These are phyloP conservation scores for Aegilops speltoides DNA, from an alignment of 176 grass and related monocot species.

Conservation along the genomic window DNA sequence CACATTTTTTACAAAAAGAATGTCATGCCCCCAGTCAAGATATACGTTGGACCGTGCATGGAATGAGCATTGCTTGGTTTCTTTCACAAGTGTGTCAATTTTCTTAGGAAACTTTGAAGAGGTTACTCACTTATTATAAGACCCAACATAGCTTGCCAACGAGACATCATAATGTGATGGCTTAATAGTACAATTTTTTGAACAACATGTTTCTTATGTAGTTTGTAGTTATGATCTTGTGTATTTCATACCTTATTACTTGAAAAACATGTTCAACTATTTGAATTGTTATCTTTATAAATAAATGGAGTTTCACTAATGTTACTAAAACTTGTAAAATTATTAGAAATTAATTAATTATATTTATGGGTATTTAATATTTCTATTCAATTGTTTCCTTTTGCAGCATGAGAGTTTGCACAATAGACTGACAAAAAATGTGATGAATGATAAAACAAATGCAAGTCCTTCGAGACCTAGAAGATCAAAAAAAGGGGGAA, in stretches of 20 bases:
- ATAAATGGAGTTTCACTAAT: neutral
- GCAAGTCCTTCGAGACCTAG: neutral
- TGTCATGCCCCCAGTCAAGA: neutral
- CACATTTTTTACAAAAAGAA: neutral
- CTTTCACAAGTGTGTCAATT: neutral
- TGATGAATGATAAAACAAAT: neutral
- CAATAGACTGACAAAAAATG: neutral
- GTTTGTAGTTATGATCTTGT: neutral
- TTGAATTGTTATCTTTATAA: neutral
- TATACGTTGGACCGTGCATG: neutral
- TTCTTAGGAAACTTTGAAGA: neutral
- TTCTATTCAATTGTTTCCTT: neutral
- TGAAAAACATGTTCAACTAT: neutral
- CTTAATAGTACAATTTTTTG: neutral
- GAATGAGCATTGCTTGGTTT: neutral
- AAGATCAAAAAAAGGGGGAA: too few species aligned
- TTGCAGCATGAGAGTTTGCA: constrained; percentile 8
- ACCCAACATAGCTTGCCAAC: too few species aligned
- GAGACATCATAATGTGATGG: neutral
- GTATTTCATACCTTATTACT: neutral
- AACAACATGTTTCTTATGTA: neutral
- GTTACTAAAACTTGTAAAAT: neutral
- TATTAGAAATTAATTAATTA: neutral
- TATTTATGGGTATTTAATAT: neutral
- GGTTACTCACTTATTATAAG: neutral